Percentiles rank a stretch among this genome's conserved stretches.
Evolutionary conservation across 1,139 yeast genomes (phyloP).

Genomic region (Nadsonia starkeyi-henricii): DNA sequence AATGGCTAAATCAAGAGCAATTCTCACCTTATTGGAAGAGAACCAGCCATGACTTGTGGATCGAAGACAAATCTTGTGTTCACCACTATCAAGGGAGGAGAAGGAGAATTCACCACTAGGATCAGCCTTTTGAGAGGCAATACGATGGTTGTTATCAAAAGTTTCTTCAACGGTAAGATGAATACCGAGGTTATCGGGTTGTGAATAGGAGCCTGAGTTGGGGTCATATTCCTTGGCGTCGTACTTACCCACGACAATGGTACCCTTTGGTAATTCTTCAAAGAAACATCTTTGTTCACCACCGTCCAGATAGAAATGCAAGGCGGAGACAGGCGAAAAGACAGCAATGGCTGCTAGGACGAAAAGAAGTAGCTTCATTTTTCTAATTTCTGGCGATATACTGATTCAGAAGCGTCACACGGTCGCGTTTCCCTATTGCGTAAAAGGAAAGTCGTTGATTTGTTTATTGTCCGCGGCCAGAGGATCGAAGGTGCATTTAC

Average conservation of each 20-base stretch:
- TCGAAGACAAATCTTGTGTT: slow-evolving; percentile 57
- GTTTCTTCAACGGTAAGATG: slow-evolving; percentile 47
- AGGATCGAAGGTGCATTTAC: not conserved
- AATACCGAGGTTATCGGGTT: slow-evolving; percentile 33
- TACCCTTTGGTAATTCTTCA: slow-evolving; percentile 46
- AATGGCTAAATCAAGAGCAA: slow-evolving; percentile 35
- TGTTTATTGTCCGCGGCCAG: no score
- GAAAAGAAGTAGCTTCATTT: not conserved
- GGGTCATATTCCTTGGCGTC: slow-evolving; percentile 43
- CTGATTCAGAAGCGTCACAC: not conserved
- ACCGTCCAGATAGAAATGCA: slow-evolving; percentile 43
- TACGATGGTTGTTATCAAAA: slow-evolving; percentile 55
- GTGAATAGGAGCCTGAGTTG: slow-evolving; percentile 29
- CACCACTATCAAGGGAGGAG: slow-evolving; percentile 57
- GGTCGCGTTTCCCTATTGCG: no score
- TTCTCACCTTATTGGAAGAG: slow-evolving; percentile 33
- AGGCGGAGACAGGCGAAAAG: slow-evolving; percentile 16
- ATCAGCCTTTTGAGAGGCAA: slow-evolving; percentile 47
- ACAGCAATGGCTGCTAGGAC: not conserved
- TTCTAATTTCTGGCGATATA: not conserved
- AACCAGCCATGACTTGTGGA: slow-evolving; percentile 52
- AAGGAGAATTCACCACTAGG: slow-evolving; percentile 54
- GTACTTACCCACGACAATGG: slow-evolving; percentile 47
- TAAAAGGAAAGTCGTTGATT: no score
- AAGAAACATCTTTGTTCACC: slow-evolving; percentile 51